Base-by-base conservation (phyloP, 306 rosid species). In the Canavalia ensiformis region DNA sequence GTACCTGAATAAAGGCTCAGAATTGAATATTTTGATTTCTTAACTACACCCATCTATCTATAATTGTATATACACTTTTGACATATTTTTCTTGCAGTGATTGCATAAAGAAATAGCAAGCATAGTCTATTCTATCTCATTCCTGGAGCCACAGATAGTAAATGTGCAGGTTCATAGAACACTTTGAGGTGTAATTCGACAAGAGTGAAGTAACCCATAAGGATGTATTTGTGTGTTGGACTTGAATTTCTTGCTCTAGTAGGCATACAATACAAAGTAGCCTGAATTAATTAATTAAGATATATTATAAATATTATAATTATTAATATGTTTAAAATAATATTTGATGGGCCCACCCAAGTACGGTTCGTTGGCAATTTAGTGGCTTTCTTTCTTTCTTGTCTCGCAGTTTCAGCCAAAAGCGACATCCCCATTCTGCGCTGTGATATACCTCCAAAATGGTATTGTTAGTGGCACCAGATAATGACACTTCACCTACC, bases 401-500 rank as follows among this genome's bases (percentile, higher is more conserved):
- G 81, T 81, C 73, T 87, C 47, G 30, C 84, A 85, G 89, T 81
- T 84, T 87, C 18, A 81, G 75, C 84, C 63, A 66, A 86, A 74
- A 87, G 78, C 68, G 78, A 87, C 87, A 64, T 82, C 68, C 79
- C 63, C 62, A 71, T 81, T 87, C 80, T 78, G 60, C 88, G 88
- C 46, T 12, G 82, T 11, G 84, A 83, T 78, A 81, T 41, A 74
- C 76, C 69, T 87, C 68, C 59, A 76, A 77, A 81, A 13, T 72
- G 83, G 81, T 75, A 52, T 87, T 49, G 66, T 81, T 80, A 78
- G 88, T 79, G 87, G 77, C 35, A 34, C 58, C 3, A 28, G 89
- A 92, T 41, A 72, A 64, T 65, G 94, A 92, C 88, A 74, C 83
- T 83, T 79, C 64, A 88, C 85, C 97, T 84, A 84, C 81, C 84